These are phyloP conservation scores for Wickerhamiella dianesei DNA, from an alignment of 805 yeast genomes.

Conservation along the genomic window DNA sequence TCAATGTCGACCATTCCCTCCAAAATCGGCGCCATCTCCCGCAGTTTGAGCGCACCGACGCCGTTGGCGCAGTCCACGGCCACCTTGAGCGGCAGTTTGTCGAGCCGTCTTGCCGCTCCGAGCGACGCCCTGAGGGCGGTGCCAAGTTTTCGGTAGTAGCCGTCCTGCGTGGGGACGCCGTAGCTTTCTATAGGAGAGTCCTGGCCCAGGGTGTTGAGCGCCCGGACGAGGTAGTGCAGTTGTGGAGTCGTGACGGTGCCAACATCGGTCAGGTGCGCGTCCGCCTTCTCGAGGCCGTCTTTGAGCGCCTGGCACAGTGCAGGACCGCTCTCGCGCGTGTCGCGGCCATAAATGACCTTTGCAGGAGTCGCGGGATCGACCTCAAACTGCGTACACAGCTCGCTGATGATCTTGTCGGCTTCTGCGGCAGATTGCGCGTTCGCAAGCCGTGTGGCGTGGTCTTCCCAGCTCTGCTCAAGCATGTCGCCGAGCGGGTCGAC, in stretches of 20 bases:
- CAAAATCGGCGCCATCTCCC: slow-evolving; percentile 35
- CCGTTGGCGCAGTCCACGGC: slow-evolving; percentile 91
- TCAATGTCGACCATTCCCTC: slow-evolving; percentile 29
- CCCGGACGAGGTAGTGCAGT: slow-evolving; percentile 71
- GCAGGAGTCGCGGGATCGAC: slow-evolving; percentile 36
- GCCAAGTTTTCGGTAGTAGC: slow-evolving; percentile 56
- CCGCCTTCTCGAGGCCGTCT: slow-evolving; percentile 44
- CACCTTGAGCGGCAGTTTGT: slow-evolving; percentile 28
- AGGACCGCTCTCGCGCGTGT: slow-evolving; percentile 79
- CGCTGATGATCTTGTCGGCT: slow-evolving; percentile 29
- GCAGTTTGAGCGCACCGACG: slow-evolving; percentile 75
- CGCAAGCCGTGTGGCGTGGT: slow-evolving; percentile 64
- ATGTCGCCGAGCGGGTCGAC: slow-evolving; percentile 88
- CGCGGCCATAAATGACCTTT: slow-evolving; percentile 60
- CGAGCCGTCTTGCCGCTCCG: slow-evolving; percentile 16
- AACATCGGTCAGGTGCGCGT: slow-evolving; percentile 37
- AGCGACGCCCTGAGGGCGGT: slow-evolving; percentile 33
- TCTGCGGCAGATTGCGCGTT: slow-evolving; percentile 42
- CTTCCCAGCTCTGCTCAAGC: slow-evolving; percentile 78
- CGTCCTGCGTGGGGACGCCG: slow-evolving; percentile 50
- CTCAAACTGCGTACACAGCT: slow-evolving; percentile 29
- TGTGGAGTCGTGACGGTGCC: slow-evolving; percentile 87
- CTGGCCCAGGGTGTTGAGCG: slow-evolving; percentile 42
- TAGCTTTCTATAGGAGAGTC: slow-evolving; percentile 25
- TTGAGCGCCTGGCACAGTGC: slow-evolving; percentile 42